Evolutionary conservation across 352 stramenopile species (phyloP).

Genomic region (Globisporangium irregulare): DNA sequence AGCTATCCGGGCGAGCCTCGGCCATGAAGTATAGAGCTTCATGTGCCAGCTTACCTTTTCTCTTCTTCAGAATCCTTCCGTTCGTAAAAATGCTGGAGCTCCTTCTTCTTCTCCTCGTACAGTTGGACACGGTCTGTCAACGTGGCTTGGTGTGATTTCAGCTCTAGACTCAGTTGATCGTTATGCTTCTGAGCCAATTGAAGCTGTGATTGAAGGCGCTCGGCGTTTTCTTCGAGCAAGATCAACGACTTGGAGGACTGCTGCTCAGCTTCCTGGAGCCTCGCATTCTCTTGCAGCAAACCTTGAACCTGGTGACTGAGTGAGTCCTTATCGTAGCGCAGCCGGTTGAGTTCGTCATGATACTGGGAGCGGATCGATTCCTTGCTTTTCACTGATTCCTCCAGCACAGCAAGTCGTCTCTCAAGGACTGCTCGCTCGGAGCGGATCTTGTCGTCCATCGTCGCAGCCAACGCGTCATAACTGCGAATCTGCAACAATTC

Average conservation of each 20-base stretch:
- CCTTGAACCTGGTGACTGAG: conserved; percentile 23
- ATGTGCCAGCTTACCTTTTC: conserved; percentile 26
- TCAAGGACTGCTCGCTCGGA: conserved; percentile 33
- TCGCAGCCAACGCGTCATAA: conserved; percentile 25
- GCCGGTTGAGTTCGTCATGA: conserved; percentile 34
- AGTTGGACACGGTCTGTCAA: conserved; percentile 46
- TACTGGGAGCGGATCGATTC: conserved; percentile 20
- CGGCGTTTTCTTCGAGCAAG: conserved; percentile 31
- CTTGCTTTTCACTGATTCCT: conserved; percentile 33
- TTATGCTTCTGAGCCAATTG: conserved; percentile 52
- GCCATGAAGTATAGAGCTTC: neutral
- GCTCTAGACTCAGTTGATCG: conserved; percentile 52
- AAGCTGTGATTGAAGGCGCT: conserved; percentile 49
- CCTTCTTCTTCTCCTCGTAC: conserved; percentile 68
- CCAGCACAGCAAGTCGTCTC: conserved; percentile 31
- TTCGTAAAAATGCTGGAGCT: conserved; percentile 60
- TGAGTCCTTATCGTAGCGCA: conserved; percentile 21
- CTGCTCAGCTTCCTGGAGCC: conserved; percentile 37
- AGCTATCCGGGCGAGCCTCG: neutral
- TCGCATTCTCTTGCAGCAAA: conserved; percentile 29
- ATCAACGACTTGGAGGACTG: conserved; percentile 29
- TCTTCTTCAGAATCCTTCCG: conserved; percentile 54
- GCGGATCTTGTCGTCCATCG: conserved; percentile 36
- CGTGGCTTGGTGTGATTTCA: conserved; percentile 48
- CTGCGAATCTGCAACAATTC: conserved; percentile 29